Evolutionary conservation across 108 stramenopile species (phyloP), one percentile per base, ranked within the genome.

Genomic region (Phaeodactylum tricornutum): DNA sequence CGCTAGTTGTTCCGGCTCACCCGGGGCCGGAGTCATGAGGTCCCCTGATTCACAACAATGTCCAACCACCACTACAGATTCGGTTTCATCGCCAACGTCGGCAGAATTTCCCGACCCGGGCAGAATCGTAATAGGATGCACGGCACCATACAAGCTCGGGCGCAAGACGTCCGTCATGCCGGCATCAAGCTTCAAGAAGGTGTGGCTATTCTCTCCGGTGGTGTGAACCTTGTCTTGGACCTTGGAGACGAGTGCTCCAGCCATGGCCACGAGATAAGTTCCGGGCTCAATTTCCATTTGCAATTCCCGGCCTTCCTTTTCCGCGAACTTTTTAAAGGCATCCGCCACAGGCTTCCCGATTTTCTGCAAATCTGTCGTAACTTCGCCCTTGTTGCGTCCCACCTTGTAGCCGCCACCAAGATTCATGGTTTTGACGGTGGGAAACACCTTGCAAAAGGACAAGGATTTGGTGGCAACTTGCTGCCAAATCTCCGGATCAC

Each of bases 161-260:
- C 97, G 80, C n/a, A 98, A 69, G 23, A 98, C 90, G 56, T 98
- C 97, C 11, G 97, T 98, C 97, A 98, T 98, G 9, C 97, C 97
- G 8, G 89, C 69, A 75, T 98, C 97, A 53, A 98, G 61, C 67
- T 98, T 96, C 30, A 94, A 55, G 51, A 94, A 96, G 11, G 63
- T 49, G 48, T 85, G 84, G 3, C 84, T 72, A 11, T 40, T 62
- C 25, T 80, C 74, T 29, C 71, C 67, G 26, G 78, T 82, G 8
- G 78, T 74, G 2, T 57, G 64, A 22, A 89, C 84, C 55, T 82
- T 87, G 50, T 92, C 97, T 59, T 96, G 95, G 34, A 96, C 76
- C 12, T 75, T 86, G 33, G 72, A 70, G 4, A 98, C 90, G 7
- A 98, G 57, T 22, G 90, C 82, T 26, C 95, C 97, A 26, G 87